Percentiles rank a stretch among this genome's conserved stretches.
These are phyloP conservation scores for Haematococcus sp. DNA, from an alignment of 139 green algal genomes.

Conservation along the genomic window DNA sequence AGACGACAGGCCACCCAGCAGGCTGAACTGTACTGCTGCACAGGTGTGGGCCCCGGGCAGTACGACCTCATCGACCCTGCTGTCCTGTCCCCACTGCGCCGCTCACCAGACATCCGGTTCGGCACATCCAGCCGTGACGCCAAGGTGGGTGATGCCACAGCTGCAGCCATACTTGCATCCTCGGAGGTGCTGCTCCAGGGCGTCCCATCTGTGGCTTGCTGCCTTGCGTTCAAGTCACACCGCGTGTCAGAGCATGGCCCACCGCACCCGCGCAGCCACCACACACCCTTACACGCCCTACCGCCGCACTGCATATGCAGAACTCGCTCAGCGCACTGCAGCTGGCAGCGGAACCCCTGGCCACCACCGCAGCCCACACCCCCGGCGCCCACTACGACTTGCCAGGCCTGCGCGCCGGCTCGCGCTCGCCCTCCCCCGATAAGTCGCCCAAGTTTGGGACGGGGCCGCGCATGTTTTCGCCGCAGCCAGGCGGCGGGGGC, in stretches of 20 bases:
- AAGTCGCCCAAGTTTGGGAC: slow-evolving; percentile 3
- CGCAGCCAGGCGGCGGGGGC: background rate
- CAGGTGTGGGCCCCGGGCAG: background rate
- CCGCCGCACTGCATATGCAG: background rate
- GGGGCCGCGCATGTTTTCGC: background rate
- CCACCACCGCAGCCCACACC: background rate
- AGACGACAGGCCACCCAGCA: too few species aligned
- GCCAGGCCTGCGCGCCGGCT: background rate
- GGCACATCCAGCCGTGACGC: background rate
- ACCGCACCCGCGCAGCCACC: too few species aligned
- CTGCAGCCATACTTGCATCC: too few species aligned
- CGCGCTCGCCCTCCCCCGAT: background rate
- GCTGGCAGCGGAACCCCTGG: background rate
- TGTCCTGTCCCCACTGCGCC: background rate
- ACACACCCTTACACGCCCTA: too few species aligned
- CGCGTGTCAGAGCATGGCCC: too few species aligned
- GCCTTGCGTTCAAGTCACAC: too few species aligned
- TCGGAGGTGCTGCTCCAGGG: too few species aligned
- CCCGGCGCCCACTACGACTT: background rate
- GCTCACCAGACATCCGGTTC: background rate
- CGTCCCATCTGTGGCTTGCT: too few species aligned
- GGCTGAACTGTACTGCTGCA: background rate
- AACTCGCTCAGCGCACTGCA: slow-evolving; percentile 1
- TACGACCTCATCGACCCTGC: background rate
- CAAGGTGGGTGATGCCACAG: background rate